Percentiles rank a stretch among this genome's conserved stretches.
Conservation (phyloP, 2,329 filamentous ascomycete genomes). For the Tolypocladium album region DNA sequence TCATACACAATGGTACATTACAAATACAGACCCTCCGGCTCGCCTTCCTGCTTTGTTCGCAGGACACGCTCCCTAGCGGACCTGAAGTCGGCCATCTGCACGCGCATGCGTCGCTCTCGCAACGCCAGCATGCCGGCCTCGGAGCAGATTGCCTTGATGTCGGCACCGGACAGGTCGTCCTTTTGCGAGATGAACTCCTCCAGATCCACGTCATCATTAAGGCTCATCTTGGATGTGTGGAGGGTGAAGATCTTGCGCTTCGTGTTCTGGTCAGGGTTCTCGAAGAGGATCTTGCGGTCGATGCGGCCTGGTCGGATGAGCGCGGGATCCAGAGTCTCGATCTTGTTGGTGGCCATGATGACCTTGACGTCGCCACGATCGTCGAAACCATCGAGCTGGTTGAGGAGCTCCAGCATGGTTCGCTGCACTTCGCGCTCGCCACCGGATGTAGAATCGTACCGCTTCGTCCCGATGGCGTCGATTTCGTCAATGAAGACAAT, state of each 20-base stretch:
- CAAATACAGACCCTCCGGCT: slow-evolving; percentile 97
- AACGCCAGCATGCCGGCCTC: slow-evolving; percentile 92
- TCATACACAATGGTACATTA: slow-evolving; percentile 38
- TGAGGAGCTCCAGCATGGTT: slow-evolving; percentile 96
- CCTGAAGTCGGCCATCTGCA: slow-evolving; percentile 98
- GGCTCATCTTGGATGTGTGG: slow-evolving; percentile 97
- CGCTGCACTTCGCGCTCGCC: slow-evolving; percentile 96
- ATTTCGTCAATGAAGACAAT: slow-evolving; percentile 99
- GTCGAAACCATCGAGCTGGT: slow-evolving; percentile 97
- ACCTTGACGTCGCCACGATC: slow-evolving; percentile 98
- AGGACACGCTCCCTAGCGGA: slow-evolving; percentile 86
- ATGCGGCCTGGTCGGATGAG: slow-evolving; percentile 96
- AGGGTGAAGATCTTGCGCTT: slow-evolving; percentile 96
- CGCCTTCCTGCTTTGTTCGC: slow-evolving; percentile 97
- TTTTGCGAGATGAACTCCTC: slow-evolving; percentile 99
- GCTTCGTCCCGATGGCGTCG: slow-evolving; percentile 96
- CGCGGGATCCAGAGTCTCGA: slow-evolving; percentile 91
- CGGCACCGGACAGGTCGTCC: slow-evolving; percentile 91
- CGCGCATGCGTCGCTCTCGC: slow-evolving; percentile 90
- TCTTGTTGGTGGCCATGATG: slow-evolving; percentile 99
- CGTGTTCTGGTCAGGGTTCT: slow-evolving; percentile 70
- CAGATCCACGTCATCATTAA: slow-evolving; percentile 92
- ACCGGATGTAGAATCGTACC: slow-evolving; percentile 93
- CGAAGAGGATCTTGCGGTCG: slow-evolving; percentile 85
- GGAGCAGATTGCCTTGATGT: slow-evolving; percentile 98